Evolutionary conservation across 495 filamentous ascomycete genomes (phyloP), one percentile per base, ranked within the genome.

Genomic region (Xylaria palmicola): DNA sequence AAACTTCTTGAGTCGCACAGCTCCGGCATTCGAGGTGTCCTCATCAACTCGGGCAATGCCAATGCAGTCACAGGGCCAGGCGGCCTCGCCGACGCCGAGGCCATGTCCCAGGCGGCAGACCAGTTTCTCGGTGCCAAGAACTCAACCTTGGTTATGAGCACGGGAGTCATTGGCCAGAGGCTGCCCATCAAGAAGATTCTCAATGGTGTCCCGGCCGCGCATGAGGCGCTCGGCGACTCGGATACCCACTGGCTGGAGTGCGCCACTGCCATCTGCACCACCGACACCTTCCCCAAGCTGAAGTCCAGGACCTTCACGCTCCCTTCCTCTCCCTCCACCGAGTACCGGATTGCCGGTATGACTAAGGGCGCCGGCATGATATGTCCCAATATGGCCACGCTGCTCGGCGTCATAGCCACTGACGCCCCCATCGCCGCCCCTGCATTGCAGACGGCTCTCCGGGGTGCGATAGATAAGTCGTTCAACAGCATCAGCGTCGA

Each of bases 361-460:
- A 96, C 95, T 62, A 99, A 99, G 77, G 94, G 94, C 45, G 95
- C 94, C 13, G 94, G 94, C 67, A 99, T 99, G 94, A 99, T 99
- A 71, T 93, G 97, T 75, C 94, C 94, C 20, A 97, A 99, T 79
- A 97, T 98, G 93, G 94, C 92, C 43, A 99, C 94, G 0, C 84
- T 99, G 39, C 85, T 99, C 29, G 93, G 90, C 48, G 90, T 98
- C 56, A 84, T 98, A 68, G 93, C 91, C 70, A 99, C 94, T 27
- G 94, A 99, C 67, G 95, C 89, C 0, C 88, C 92, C 13, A 87
- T 98, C 68, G 81, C 84, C 7, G 79, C 90, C 9, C 68, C 77
- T 15, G 81, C 86, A 10, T 86, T 98, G 20, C 83, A 86, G 57
- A 72, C 77, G 0, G 77, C 92, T 19, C 87, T 98, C 60, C 87